Base-by-base conservation (phyloP, 495 filamentous ascomycete genomes). In the Chaetomium tenue region DNA sequence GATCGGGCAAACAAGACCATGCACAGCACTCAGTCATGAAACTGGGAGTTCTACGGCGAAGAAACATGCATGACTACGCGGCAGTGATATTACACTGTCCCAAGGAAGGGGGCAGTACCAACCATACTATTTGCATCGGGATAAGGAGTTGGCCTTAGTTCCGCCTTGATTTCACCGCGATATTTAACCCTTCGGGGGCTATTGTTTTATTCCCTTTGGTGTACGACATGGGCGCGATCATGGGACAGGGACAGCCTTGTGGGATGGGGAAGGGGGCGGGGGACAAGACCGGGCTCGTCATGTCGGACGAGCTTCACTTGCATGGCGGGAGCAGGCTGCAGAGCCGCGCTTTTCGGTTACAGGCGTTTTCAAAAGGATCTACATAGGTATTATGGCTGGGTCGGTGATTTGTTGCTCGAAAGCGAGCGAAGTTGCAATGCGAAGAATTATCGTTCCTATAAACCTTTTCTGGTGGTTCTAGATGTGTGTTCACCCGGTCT, bases 1-100 rank as follows among this genome's bases (percentile, higher is more conserved):
- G 75, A 82, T 47, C 79, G 83, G 66, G 88, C 76, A 18, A 61
- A 78, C 18, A 50, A 72, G 61, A 77, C 76, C 40, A 80, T 82
- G 66, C 64, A 73, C 51, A 68, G 71, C 30, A 42, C 33, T 30
- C 60, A 61, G 48, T n/a, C 60, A 64, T 66, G 61, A 66, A 39
- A 57, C 13, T 5, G 33, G 12, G 5, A 22, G 3, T 5, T 25
- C 26, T 20, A 20, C 33, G 37, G 23, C 53, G 60, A 23, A 26
- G n/a, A 16, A 51, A 58, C 20, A 20, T 37, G 62, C 53, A 52
- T 58, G 13, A 48, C 6, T 44, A 33, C 63, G 51, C 63, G 52
- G 37, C 66, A 63, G 50, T 61, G 58, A 54, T 54, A 28, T 50
- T 50, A 39, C 25, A 26, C 22, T 30, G 39, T 3, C 15, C 28